These are phyloP conservation scores for Myriosclerotinia duriaeana DNA, from an alignment of 2,329 filamentous ascomycete species.

Conservation along the genomic window DNA sequence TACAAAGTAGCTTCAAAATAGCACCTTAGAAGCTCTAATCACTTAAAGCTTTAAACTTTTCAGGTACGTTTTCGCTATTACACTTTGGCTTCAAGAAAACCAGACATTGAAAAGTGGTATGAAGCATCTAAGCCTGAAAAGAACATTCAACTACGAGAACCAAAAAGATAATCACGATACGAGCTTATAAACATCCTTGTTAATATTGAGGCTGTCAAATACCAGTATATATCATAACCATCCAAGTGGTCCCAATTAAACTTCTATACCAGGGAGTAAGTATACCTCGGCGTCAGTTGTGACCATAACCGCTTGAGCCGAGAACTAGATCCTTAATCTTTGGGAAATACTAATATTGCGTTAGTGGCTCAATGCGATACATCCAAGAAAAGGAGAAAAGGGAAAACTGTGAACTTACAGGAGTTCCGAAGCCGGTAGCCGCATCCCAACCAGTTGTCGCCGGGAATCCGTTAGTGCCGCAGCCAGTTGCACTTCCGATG, in stretches of 20 bases:
- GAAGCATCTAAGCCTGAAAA: no score
- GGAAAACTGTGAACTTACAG: constrained; percentile 24
- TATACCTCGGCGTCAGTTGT: background rate
- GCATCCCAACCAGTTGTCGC: constrained; percentile 42
- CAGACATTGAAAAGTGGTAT: no score
- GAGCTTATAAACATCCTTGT: background rate
- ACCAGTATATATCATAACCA: background rate
- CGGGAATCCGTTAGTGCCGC: constrained; percentile 38
- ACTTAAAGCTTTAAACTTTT: no score
- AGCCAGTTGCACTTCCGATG: constrained; percentile 43
- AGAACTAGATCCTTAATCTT: constrained; percentile 9
- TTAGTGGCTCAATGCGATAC: background rate
- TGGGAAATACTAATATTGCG: constrained; percentile 6
- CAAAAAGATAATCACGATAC: no score
- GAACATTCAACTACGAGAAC: no score
- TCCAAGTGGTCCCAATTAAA: background rate
- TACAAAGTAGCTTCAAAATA: no score
- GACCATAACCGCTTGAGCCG: background rate
- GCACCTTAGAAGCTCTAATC: no score
- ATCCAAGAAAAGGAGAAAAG: background rate
- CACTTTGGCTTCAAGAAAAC: no score
- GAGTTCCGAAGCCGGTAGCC: constrained; percentile 43
- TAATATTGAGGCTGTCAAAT: background rate
- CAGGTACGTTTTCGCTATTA: no score
- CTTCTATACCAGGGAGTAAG: background rate